phyloP scores from a whole-genome alignment of 2,329 filamentous ascomycete genomes.

The Cladosporium velox region DNA sequence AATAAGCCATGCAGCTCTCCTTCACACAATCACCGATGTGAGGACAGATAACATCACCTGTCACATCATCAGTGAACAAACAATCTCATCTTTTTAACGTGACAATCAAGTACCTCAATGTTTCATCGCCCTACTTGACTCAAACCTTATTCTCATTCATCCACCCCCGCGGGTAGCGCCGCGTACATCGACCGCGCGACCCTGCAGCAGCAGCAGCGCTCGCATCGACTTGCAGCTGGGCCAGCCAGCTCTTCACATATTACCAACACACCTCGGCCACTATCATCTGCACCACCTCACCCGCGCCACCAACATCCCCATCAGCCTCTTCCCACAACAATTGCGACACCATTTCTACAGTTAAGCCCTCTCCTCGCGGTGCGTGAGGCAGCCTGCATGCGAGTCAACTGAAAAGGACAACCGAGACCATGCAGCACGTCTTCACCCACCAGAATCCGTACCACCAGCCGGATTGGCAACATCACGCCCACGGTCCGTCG shows the following conservation, averaged over 20 bases:
- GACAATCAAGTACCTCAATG: background rate
- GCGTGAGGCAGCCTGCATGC: slow-evolving; percentile 22
- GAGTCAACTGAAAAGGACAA: slow-evolving; percentile 18
- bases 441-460: slow-evolving; percentile 62
- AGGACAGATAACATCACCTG: background rate
- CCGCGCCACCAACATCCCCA: background rate
- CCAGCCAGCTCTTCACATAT: slow-evolving; percentile 18
- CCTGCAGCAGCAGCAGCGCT: slow-evolving; percentile 13
- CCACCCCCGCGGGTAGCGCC: slow-evolving; percentile 8
- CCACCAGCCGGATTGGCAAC: slow-evolving; percentile 71
- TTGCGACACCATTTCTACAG: slow-evolving; percentile 6
- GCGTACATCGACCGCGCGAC: slow-evolving; percentile 12
- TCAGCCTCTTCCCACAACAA: background rate
- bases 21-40: background rate
- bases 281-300: slow-evolving; percentile 2
- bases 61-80: background rate
- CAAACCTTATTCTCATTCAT: background rate
- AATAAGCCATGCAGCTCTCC: background rate
- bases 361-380: slow-evolving; percentile 7
- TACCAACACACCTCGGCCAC: slow-evolving; percentile 17
- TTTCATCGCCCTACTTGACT: slow-evolving; percentile 11
- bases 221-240: slow-evolving; percentile 13
- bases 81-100: background rate
- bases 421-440: slow-evolving; percentile 56
- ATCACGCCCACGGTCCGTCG: slow-evolving; percentile 52